Percentiles rank a stretch among this genome's conserved stretches.
Evolutionary conservation across 2,329 filamentous ascomycete genomes (phyloP).

Genomic region (Bipolaris victoriae): DNA sequence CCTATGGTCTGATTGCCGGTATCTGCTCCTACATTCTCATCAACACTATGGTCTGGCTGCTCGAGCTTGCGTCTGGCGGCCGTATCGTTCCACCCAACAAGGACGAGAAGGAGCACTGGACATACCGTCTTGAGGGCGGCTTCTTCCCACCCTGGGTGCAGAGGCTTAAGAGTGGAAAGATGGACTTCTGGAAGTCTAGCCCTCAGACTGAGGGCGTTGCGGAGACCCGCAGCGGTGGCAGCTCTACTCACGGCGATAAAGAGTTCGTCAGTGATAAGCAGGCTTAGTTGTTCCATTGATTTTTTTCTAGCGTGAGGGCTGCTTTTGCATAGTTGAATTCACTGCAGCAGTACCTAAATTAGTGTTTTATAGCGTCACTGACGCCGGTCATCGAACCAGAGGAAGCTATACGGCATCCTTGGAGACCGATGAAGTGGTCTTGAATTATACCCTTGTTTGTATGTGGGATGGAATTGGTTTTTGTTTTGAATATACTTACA

Average conservation of each 20-base stretch:
- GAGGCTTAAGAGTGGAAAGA: slow-evolving; percentile 69
- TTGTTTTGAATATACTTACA: not conserved
- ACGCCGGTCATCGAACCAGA: not conserved
- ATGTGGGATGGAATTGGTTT: not conserved
- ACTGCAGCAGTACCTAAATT: slow-evolving; percentile 2
- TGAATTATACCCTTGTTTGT: slow-evolving; percentile 21
- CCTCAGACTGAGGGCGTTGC: slow-evolving; percentile 33
- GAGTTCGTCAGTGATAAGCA: slow-evolving; percentile 35
- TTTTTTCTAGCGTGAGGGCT: not conserved
- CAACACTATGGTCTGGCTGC: slow-evolving; percentile 72
- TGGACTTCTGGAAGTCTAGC: slow-evolving; percentile 69
- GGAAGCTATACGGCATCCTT: not conserved
- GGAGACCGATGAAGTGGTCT: slow-evolving; percentile 1
- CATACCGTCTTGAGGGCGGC: slow-evolving; percentile 75
- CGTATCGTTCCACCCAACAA: slow-evolving; percentile 77
- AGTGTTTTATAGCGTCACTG: slow-evolving; percentile 4
- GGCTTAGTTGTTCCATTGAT: slow-evolving; percentile 22
- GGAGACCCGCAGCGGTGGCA: slow-evolving; percentile 36
- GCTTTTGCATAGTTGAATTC: slow-evolving; percentile 13
- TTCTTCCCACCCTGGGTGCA: slow-evolving; percentile 76
- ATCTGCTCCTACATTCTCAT: slow-evolving; percentile 78
- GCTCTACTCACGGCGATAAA: slow-evolving; percentile 34
- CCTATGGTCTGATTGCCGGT: slow-evolving; percentile 82
- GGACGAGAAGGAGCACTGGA: slow-evolving; percentile 79
- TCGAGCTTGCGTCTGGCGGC: slow-evolving; percentile 70